Evolutionary conservation across 495 filamentous ascomycete species (phyloP), one percentile per base, ranked within the genome.

Genomic region (Trichoderma erinaceum): DNA sequence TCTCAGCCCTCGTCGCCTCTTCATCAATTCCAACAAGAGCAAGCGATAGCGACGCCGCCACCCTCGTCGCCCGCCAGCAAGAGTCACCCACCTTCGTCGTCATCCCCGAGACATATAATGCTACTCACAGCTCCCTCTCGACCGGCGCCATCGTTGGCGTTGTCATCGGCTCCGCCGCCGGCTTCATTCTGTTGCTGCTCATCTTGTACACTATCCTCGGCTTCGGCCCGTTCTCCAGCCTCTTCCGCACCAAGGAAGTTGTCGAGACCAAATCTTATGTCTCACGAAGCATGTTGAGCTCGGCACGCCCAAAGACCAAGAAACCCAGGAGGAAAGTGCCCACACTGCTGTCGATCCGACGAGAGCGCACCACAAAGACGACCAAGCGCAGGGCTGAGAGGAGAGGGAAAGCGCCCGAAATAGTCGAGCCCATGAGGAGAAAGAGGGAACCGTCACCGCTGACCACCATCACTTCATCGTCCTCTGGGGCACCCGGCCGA

Each of bases 61-160:
- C 44, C 21, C 65, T 66, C 65, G 43, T 46, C 12, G 65, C 15
- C 29, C 65, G 65, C 23, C 65, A 35, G 48, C 66, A 48, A 12
- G n/a, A 44, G 16, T 6, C 16, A 5, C 15, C 56, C 25, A 61
- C 56, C 56, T 61, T 58, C n/a, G 58, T 68, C 38, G 79, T 79
- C 8, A 78, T 96, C 71, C 90, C 91, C 6, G 80, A 87, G 50
- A 84, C 84, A 68, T 96, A 96, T 83, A 84, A 84, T 35, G 78
- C 81, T 64, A 79, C 87, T 23, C 74, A 86, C 73, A 72, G 75
- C 64, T 84, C 88, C 13, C 91, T 89, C 0, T 27, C 80, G 5
- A 83, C 93, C 0, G 93, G 92, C 44, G 84, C 86, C 23, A 85
- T 97, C n/a, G 92, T 83, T 16, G 93, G 92, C 69, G 94, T 96